Evolutionary conservation across 2,329 filamentous ascomycete species (phyloP).

Genomic region (Pseudocercospora macadamiae): DNA sequence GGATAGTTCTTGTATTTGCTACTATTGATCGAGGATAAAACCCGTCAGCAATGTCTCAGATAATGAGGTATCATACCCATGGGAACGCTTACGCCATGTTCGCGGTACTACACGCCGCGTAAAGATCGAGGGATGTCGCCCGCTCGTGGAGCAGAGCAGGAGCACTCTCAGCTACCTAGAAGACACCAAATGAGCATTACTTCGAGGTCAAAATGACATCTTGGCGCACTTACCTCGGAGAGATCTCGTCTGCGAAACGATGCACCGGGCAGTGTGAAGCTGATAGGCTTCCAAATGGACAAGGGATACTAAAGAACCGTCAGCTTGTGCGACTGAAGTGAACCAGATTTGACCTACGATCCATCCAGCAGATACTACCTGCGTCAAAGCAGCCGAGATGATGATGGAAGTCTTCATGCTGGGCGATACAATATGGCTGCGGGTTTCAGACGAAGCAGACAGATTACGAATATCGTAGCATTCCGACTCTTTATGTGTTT

Average conservation of each 20-base stretch:
- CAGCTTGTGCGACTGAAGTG: not conserved
- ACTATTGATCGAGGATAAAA: too few relatives aligned
- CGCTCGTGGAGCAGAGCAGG: not conserved
- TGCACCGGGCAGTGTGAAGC: not conserved
- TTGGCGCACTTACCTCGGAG: not conserved
- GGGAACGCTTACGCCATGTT: too few relatives aligned
- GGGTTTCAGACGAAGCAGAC: too few relatives aligned
- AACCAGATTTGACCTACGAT: not conserved
- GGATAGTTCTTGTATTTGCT: constrained; percentile 1
- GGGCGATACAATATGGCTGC: not conserved
- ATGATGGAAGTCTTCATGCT: not conserved
- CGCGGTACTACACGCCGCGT: not conserved
- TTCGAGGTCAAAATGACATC: not conserved
- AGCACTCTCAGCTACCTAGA: not conserved
- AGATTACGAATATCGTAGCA: too few relatives aligned
- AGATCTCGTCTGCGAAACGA: not conserved
- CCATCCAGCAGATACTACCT: not conserved
- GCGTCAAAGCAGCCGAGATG: not conserved
- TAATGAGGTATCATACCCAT: too few relatives aligned
- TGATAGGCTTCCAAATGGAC: not conserved
- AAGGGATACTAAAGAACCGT: not conserved
- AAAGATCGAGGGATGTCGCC: not conserved
- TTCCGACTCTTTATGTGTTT: too few relatives aligned
- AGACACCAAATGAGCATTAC: too few relatives aligned
- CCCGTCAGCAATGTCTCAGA: too few relatives aligned